Evolutionary conservation across 2,329 filamentous ascomycete genomes (phyloP), one percentile per base, ranked within the genome.

Genomic region (Fusarium sp.): DNA sequence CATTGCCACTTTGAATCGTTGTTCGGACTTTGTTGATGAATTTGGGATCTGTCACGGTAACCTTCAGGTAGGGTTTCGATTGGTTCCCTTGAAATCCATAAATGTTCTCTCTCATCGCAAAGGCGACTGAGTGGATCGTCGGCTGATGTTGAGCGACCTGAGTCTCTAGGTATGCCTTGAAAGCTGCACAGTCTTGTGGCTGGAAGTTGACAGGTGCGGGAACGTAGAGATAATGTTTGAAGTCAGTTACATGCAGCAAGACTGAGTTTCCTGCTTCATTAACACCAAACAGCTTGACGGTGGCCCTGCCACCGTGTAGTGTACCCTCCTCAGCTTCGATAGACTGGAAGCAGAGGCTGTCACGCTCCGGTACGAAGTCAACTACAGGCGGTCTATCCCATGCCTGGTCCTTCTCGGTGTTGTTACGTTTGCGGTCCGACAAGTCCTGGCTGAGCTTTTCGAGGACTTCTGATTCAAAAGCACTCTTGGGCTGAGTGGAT

Each of bases 361-460:
- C 90, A 41, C 84, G 90, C 59, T 88, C 81, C 14, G 91, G 87
- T 68, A 84, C 75, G 68, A 89, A 90, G 61, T 85, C 81, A n/a
- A 80, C 81, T 9, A 89, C 84, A 0, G 87, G 86, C 11, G 89
- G 89, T 3, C 89, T 87, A 53, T 92, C 91, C 97, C 96, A 99
- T 80, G 94, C 89, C 82, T 99, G 96, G 81, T 98, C 96, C 82
- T 92, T 97, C 81, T 99, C 96, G 5, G 93, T 88, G 83, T 97
- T 98, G 82, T 89, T 94, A 78, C 94, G 88, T 86, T 95, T 98
- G 75, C 97, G 87, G 26, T 92, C 93, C 30, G 90, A 92, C 70
- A 98, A 95, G 80, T 98, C 95, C 83, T 98, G 96, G 70, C 94
- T 96, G 83, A 99, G 90, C 86, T 97, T 98, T 87, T 98, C 96